A percentile compares a stretch with the other conserved stretches of the same genome.
phyloP scores from a whole-genome alignment of 1,284 basidiomycete species.

The Xerocomus minutiporus region DNA sequence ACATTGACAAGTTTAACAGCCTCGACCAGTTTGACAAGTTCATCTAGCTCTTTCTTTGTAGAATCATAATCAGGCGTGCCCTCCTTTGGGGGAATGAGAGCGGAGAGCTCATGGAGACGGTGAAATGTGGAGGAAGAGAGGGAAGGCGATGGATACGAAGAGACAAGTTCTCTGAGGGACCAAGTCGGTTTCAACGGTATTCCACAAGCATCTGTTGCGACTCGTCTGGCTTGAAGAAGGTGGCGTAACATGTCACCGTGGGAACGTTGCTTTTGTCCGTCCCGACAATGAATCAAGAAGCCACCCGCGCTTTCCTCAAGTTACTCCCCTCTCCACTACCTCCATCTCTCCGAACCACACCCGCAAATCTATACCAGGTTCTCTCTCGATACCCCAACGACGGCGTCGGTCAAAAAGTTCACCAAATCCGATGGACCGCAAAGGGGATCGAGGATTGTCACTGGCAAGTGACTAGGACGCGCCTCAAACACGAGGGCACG shows the following conservation, averaged over 20 bases:
- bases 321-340: constrained; percentile 51
- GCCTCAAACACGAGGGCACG: constrained; percentile 63
- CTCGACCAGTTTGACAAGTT: constrained; percentile 69
- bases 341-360: constrained; percentile 50
- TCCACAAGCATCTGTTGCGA: constrained; percentile 49
- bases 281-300: constrained; percentile 24
- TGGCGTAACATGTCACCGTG: constrained; percentile 14
- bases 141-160: constrained; percentile 66
- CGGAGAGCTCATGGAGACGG: constrained; percentile 64
- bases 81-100: constrained; percentile 57
- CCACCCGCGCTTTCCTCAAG: constrained; percentile 45
- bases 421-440: constrained; percentile 67
- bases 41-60: constrained; percentile 58
- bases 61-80: constrained; percentile 47
- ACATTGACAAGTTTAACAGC: constrained; percentile 66
- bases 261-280: constrained; percentile 12
- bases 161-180: constrained; percentile 70
- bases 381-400: constrained; percentile 64
- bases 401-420: constrained; percentile 60
- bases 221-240: background rate
- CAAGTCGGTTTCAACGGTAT: constrained; percentile 65
- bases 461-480: constrained; percentile 67
- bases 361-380: constrained; percentile 65
- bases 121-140: constrained; percentile 53
- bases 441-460: constrained; percentile 66